These are phyloP conservation scores for Fusarium sp. DNA, from an alignment of 2,329 filamentous ascomycete genomes.

Conservation along the genomic window DNA sequence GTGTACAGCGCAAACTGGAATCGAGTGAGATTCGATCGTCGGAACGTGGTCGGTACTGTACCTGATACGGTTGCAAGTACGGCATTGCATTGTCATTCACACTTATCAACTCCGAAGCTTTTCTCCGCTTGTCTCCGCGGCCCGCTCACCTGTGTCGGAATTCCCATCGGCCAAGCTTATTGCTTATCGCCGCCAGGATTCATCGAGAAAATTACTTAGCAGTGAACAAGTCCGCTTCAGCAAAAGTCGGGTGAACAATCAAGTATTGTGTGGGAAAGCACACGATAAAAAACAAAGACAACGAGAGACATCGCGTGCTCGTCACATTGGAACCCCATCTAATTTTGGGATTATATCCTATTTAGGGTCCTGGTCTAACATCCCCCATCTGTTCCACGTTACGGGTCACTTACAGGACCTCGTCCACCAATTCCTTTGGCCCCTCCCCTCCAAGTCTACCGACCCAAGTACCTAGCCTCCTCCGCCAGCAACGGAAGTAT, in stretches of 20 bases:
- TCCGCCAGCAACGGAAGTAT: conserved; percentile 40
- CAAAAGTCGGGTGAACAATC: neutral
- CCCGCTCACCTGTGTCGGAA: conserved; percentile 28
- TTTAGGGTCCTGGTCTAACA: conserved; percentile 14
- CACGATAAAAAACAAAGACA: conserved; percentile 22
- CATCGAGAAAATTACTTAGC: neutral
- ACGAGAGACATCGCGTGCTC: conserved; percentile 35
- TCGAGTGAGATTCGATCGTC: conserved; percentile 29
- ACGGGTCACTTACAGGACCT: neutral
- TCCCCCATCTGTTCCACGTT: conserved; percentile 1
- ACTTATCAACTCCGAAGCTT: conserved; percentile 33
- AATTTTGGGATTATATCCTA: conserved; percentile 19
- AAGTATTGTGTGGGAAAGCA: conserved; percentile 24
- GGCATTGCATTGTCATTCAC: conserved; percentile 24
- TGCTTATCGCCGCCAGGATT: conserved; percentile 17
- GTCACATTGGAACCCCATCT: conserved; percentile 11
- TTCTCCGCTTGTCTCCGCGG: conserved; percentile 41
- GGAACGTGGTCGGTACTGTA: conserved; percentile 11
- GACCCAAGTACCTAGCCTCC: conserved; percentile 12
- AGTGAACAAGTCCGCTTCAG: neutral
- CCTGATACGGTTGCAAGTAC: conserved; percentile 28
- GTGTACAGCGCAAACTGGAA: conserved; percentile 10
- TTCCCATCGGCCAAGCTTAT: conserved; percentile 20
- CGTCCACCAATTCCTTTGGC: conserved; percentile 23
- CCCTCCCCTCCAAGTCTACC: conserved; percentile 19